These are phyloP conservation scores for Diaporthe batatas DNA, from an alignment of 2,329 filamentous ascomycete genomes.

Conservation along the genomic window DNA sequence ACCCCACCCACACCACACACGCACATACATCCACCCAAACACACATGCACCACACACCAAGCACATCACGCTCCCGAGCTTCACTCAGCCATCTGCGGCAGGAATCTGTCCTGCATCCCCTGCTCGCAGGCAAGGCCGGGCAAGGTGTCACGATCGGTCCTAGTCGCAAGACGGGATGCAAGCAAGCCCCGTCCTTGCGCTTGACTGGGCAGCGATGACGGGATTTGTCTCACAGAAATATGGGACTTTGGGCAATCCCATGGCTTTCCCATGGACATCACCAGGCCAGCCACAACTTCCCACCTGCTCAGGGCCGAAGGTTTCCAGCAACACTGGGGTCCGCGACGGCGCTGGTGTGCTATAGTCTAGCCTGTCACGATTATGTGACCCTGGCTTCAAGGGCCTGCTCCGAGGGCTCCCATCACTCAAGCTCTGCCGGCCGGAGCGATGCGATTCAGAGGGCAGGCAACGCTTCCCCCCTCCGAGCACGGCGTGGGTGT, in stretches of 20 bases:
- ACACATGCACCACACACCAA: conserved; percentile 4
- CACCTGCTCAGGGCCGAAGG: conserved; percentile 12
- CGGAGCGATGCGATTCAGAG: background rate
- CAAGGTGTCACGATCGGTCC: conserved; percentile 29
- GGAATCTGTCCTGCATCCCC: background rate
- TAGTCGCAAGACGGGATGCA: background rate
- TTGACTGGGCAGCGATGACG: conserved; percentile 24
- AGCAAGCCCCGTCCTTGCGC: conserved; percentile 10
- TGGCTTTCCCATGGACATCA: conserved; percentile 23
- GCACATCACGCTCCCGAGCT: conserved; percentile 25
- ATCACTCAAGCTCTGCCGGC: conserved; percentile 8
- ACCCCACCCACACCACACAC: conserved; percentile 16
- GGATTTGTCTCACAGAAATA: conserved; percentile 32
- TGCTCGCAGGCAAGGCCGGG: conserved; percentile 5
- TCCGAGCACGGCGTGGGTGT: conserved; percentile 1
- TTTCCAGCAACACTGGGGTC: conserved; percentile 17
- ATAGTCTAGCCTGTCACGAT: conserved; percentile 7
- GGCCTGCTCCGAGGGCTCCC: background rate
- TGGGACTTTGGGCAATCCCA: conserved; percentile 35
- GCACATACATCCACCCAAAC: too few species aligned
- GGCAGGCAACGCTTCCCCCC: conserved; percentile 26
- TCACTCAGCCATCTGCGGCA: conserved; percentile 17
- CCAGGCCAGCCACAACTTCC: conserved; percentile 19
- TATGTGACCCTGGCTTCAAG: background rate
- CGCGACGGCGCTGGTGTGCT: conserved; percentile 15